Evolutionary conservation across 495 filamentous ascomycete genomes (phyloP).

Genomic region (Penicillium simplicissimum): DNA sequence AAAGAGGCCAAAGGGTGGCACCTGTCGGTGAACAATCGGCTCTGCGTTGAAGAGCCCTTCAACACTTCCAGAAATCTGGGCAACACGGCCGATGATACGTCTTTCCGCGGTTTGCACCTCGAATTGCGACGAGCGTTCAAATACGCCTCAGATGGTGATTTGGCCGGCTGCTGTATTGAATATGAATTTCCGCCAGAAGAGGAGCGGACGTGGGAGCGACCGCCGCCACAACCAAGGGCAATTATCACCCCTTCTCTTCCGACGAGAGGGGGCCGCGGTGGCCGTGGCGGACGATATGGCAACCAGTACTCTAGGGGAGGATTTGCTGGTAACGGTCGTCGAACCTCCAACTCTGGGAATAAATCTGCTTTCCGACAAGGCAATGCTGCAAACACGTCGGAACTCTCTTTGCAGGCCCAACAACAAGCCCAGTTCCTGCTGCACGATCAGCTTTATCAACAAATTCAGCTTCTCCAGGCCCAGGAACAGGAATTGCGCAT

Average conservation of each 20-base stretch:
- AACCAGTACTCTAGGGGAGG: slow-evolving; percentile 44
- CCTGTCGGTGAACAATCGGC: slow-evolving; percentile 69
- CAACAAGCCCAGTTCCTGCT: slow-evolving; percentile 51
- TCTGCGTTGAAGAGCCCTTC: slow-evolving; percentile 97
- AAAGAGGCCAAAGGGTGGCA: slow-evolving; percentile 89
- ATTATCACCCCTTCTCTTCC: slow-evolving; percentile 55
- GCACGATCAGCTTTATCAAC: slow-evolving; percentile 62
- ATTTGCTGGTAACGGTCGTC: slow-evolving; percentile 46
- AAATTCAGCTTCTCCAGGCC: slow-evolving; percentile 64
- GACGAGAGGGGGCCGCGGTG: slow-evolving; percentile 52
- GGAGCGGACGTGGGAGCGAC: slow-evolving; percentile 73
- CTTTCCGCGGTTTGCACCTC: slow-evolving; percentile 84
- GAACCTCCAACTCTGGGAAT: slow-evolving; percentile 55
- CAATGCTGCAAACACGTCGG: slow-evolving; percentile 34
- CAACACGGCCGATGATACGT: slow-evolving; percentile 93
- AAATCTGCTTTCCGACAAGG: slow-evolving; percentile 36
- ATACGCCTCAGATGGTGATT: slow-evolving; percentile 68
- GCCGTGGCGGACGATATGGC: slow-evolving; percentile 58
- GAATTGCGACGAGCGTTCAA: slow-evolving; percentile 89
- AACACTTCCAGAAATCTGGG: slow-evolving; percentile 91
- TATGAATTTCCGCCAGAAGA: slow-evolving; percentile 86
- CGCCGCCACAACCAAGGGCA: slow-evolving; percentile 60
- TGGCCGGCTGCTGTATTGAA: slow-evolving; percentile 78
- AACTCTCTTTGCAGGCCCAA: slow-evolving; percentile 50
- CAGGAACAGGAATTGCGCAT: slow-evolving; percentile 64